Base-by-base conservation (phyloP, 192 early-diverging fungal species). In the Backusella macrospora region DNA sequence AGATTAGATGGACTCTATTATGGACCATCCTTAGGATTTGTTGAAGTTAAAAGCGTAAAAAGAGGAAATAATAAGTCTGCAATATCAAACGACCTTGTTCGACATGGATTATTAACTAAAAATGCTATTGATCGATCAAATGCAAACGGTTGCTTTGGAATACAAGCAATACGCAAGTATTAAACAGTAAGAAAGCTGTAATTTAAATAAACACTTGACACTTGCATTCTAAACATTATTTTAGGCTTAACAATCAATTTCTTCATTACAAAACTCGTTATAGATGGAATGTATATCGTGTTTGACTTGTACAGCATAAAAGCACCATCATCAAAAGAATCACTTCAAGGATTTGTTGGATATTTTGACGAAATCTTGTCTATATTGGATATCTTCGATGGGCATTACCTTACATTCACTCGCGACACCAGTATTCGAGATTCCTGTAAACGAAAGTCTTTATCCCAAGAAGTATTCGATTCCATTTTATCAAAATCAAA, bases 221-320 rank as follows among this genome's bases (percentile, higher is more conserved):
- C 49, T 55, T 55, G 40, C 49, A 55, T 55, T 55, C 49, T 55
- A 62, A 62, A 48, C 47, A 63, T 63, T 63, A 63, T 37, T 63
- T 63, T 63, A 63, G 62, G 62, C 62, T 37, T 63, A 63, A 63
- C 62, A 63, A 63, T 63, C 10, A 63, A 63, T 63, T 63, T 63
- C 26, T 63, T 34, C 26, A 63, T 63, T 34, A 63, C 34, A 63
- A 63, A 63, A 63, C 62, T 63, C 14, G 62, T 63, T 63, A 7
- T 10, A 34, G 62, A 63, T 63, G 62, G 62, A 34, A 37, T 63
- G 62, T 63, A 63, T 13, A 15, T 26, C 5, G 26, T 63, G 62
- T 63, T 37, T 34, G 62, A 63, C 26, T 63, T 63, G 29, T 63
- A 63, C 62, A 63, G 29, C 62, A 63, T 63, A 34, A 34, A 63